These are phyloP conservation scores for Gymnopilus junonius DNA, from an alignment of 768 basidiomycete genomes.

Conservation along the genomic window DNA sequence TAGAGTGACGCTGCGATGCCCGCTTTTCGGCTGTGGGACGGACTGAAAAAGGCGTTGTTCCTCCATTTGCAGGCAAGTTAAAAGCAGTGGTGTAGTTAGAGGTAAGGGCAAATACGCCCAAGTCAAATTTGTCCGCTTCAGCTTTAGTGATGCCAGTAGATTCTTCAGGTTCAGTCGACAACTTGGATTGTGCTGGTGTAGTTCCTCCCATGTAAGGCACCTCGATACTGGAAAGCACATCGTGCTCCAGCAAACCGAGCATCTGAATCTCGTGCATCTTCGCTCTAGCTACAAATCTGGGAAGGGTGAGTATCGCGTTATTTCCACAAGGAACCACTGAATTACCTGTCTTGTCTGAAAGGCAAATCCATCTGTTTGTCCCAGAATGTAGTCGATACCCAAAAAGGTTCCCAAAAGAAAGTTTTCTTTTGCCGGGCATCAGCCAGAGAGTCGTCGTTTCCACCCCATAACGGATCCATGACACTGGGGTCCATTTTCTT, in stretches of 20 bases:
- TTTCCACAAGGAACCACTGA: not conserved
- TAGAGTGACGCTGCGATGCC: constrained; percentile 53
- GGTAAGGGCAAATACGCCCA: constrained; percentile 63
- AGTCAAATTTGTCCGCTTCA: constrained; percentile 77
- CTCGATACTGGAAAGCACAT: constrained; percentile 87
- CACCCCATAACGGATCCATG: constrained; percentile 79
- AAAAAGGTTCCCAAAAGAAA: constrained; percentile 93
- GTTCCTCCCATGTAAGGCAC: constrained; percentile 72
- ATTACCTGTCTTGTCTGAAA: constrained; percentile 75
- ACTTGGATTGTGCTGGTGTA: constrained; percentile 35
- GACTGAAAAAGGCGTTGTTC: constrained; percentile 46
- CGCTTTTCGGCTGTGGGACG: constrained; percentile 47
- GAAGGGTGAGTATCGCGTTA: not conserved
- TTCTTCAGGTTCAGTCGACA: constrained; percentile 38
- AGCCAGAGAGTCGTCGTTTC: constrained; percentile 50
- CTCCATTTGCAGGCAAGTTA: constrained; percentile 24
- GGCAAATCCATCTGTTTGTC: constrained; percentile 87
- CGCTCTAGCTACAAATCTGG: constrained; percentile 90
- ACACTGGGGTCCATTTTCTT: constrained; percentile 65
- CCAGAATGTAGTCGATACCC: constrained; percentile 84
- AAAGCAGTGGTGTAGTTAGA: constrained; percentile 35
- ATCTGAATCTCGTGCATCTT: constrained; percentile 98
- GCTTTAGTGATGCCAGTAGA: constrained; percentile 44
- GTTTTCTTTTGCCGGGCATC: constrained; percentile 50
- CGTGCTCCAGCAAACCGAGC: constrained; percentile 90